phyloP scores from a whole-genome alignment of 768 basidiomycete genomes.

The Coprinopsis strossmayeri region DNA sequence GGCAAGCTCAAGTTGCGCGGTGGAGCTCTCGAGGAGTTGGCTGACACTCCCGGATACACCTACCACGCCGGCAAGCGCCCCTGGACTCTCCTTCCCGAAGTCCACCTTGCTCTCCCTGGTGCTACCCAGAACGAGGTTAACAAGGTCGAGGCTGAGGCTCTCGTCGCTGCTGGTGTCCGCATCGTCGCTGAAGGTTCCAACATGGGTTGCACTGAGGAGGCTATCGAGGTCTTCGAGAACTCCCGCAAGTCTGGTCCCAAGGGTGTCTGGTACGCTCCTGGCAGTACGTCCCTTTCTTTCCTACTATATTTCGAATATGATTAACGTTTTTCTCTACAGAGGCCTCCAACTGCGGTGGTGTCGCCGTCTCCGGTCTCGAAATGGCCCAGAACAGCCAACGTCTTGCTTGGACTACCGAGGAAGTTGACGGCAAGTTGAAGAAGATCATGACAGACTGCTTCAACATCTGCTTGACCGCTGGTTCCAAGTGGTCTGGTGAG shows the following conservation, averaged over 20 bases:
- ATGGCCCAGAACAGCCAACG: constrained; percentile 76
- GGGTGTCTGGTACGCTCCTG: constrained; percentile 67
- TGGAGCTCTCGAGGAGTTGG: constrained; percentile 34
- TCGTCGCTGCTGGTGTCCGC: constrained; percentile 60
- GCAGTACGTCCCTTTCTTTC: constrained; percentile 37
- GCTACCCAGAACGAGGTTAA: constrained; percentile 71
- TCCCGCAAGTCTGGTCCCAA: constrained; percentile 45
- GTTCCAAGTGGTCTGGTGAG: constrained; percentile 50
- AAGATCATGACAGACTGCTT: constrained; percentile 66
- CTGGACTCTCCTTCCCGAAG: constrained; percentile 57
- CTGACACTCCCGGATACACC: constrained; percentile 32
- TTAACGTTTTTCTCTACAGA: constrained; percentile 20
- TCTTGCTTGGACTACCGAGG: constrained; percentile 52
- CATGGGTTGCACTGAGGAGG: constrained; percentile 72
- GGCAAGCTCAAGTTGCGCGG: constrained; percentile 50
- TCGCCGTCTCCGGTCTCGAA: constrained; percentile 72
- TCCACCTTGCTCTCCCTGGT: constrained; percentile 64
- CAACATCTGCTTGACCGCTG: constrained; percentile 50
- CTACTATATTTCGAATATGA: not conserved
- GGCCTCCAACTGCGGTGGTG: constrained; percentile 66
- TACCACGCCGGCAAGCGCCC: constrained; percentile 54
- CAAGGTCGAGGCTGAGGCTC: constrained; percentile 61
- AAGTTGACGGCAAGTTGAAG: constrained; percentile 65
- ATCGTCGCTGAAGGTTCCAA: constrained; percentile 75
- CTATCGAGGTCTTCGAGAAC: constrained; percentile 65